A percentile compares a stretch with the other conserved stretches of the same genome.
Evolutionary conservation across 1,284 basidiomycete genomes (phyloP).

Genomic region (Boletus hoseneyae): DNA sequence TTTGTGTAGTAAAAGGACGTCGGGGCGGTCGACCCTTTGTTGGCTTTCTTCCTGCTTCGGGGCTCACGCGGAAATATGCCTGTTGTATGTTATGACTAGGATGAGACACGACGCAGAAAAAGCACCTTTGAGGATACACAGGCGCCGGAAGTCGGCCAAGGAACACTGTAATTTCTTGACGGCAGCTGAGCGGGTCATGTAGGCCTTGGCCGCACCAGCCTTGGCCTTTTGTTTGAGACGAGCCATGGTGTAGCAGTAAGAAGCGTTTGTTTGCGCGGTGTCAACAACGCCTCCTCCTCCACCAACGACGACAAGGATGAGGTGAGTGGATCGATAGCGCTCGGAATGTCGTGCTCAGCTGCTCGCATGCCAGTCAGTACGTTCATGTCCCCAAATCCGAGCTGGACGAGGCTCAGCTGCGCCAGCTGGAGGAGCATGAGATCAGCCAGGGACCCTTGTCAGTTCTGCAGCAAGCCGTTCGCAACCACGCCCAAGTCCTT

Average conservation of each 20-base stretch:
- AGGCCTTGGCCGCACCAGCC: constrained; percentile 92
- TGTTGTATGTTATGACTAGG: constrained; percentile 32
- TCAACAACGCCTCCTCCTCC: constrained; percentile 25
- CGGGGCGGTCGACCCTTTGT: constrained; percentile 96
- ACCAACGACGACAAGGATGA: constrained; percentile 22
- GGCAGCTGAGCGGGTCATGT: constrained; percentile 87
- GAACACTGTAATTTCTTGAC: constrained; percentile 95
- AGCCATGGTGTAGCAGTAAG: constrained; percentile 59
- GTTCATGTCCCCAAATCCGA: constrained; percentile 96
- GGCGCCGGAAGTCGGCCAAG: constrained; percentile 92
- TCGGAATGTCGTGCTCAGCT: constrained; percentile 5
- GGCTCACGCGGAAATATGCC: constrained; percentile 99
- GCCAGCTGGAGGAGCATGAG: constrained; percentile 95
- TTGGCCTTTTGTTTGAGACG: constrained; percentile 89
- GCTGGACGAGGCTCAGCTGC: constrained; percentile 94
- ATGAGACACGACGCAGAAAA: background rate
- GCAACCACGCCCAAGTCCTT: constrained; percentile 97
- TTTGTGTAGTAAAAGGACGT: constrained; percentile 99
- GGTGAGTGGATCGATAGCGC: constrained; percentile 21
- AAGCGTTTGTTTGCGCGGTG: constrained; percentile 26
- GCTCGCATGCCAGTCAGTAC: constrained; percentile 72
- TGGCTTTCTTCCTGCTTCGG: constrained; percentile 87
- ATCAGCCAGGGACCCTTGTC: constrained; percentile 96
- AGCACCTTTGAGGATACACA: constrained; percentile 97
- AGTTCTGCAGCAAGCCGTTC: constrained; percentile 97